Conservation (phyloP, 2,329 filamentous ascomycete genomes). For the Colletotrichum sp. region DNA sequence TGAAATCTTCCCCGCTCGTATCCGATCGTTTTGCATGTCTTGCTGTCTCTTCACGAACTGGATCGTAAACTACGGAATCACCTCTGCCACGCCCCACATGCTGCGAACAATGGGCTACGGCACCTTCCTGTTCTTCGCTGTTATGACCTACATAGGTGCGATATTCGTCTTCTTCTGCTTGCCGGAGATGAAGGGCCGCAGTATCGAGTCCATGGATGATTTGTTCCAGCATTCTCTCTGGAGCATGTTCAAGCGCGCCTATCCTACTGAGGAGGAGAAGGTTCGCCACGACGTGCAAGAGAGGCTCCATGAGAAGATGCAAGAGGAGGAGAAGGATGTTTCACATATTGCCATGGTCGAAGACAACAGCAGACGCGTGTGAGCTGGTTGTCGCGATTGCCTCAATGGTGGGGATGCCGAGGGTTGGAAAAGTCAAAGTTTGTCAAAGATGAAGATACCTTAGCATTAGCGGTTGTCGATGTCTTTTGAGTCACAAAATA, state of each 20-base stretch:
- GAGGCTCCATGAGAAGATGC: not conserved
- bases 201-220: slow-evolving; percentile 54
- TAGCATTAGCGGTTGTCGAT: not conserved
- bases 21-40: slow-evolving; percentile 31
- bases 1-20: slow-evolving; percentile 34
- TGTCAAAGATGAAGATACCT: not conserved
- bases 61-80: slow-evolving; percentile 35
- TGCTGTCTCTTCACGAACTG: slow-evolving; percentile 31
- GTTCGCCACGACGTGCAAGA: slow-evolving; percentile 4
- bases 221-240: slow-evolving; percentile 46
- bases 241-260: slow-evolving; percentile 44
- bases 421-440: not conserved
- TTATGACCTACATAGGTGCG: slow-evolving; percentile 3
- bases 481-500: not conserved
- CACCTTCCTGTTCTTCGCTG: slow-evolving; percentile 20
- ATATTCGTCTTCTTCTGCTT: slow-evolving; percentile 52
- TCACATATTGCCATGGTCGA: slow-evolving; percentile 2
- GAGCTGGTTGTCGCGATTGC: not conserved
- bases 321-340: not conserved
- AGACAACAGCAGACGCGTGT: not conserved
- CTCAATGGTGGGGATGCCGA: not conserved
- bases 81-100: slow-evolving; percentile 30
- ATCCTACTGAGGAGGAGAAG: slow-evolving; percentile 53
- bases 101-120: slow-evolving; percentile 18
- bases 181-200: slow-evolving; percentile 55